A percentile compares a stretch with the other conserved stretches of the same genome.
Evolutionary conservation across 768 basidiomycete genomes (phyloP).

Genomic region (Boletus speciosus): DNA sequence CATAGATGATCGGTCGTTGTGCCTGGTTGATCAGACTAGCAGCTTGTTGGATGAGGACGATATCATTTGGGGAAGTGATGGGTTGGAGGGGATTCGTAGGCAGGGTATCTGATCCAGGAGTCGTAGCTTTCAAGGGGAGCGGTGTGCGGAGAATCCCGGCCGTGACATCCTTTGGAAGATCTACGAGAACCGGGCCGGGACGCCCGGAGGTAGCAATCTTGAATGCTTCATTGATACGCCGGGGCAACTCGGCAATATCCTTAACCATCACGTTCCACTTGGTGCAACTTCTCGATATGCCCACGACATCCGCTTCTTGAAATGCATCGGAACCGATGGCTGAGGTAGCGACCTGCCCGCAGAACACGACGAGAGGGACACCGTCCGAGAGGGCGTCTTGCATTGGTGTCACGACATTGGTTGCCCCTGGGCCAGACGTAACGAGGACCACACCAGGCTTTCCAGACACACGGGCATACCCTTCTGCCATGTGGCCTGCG

Average conservation of each 20-base stretch:
- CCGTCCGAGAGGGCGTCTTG: slow-evolving; percentile 96
- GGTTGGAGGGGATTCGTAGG: slow-evolving; percentile 70
- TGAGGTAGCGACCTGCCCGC: slow-evolving; percentile 98
- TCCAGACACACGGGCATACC: slow-evolving; percentile 95
- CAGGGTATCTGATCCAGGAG: slow-evolving; percentile 75
- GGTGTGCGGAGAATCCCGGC: slow-evolving; percentile 85
- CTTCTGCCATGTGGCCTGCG: slow-evolving; percentile 98
- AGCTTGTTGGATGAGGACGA: slow-evolving; percentile 70
- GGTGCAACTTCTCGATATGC: slow-evolving; percentile 95
- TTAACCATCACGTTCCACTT: slow-evolving; percentile 99
- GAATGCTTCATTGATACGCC: slow-evolving; percentile 98
- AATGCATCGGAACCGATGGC: slow-evolving; percentile 98
- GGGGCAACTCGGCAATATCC: slow-evolving; percentile 89
- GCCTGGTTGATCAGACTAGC: slow-evolving; percentile 91
- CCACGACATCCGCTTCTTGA: slow-evolving; percentile 96
- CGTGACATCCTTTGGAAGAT: slow-evolving; percentile 98
- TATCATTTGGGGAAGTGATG: slow-evolving; percentile 56
- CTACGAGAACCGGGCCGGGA: slow-evolving; percentile 96
- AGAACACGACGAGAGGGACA: slow-evolving; percentile 91
- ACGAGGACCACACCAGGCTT: slow-evolving; percentile 98
- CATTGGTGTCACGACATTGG: slow-evolving; percentile 97
- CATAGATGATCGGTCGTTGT: slow-evolving; percentile 88
- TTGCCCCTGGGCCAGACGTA: slow-evolving; percentile 96
- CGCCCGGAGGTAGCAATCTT: slow-evolving; percentile 97
- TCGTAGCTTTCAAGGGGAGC: slow-evolving; percentile 81